These are phyloP conservation scores for Lotus japonicus DNA, from an alignment of 306 rosid species.

Conservation along the genomic window DNA sequence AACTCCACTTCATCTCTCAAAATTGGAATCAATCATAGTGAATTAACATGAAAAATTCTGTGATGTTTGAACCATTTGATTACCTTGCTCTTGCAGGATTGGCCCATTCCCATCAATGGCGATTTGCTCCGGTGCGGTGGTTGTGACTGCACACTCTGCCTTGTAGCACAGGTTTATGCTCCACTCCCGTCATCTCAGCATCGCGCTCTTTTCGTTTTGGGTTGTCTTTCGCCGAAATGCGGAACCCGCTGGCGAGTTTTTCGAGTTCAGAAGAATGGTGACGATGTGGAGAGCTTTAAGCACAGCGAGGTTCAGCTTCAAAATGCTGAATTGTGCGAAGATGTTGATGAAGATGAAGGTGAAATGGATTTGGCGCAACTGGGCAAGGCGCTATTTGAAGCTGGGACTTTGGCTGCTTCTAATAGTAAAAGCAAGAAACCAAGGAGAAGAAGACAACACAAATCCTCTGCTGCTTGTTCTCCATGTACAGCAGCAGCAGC, in stretches of 20 bases:
- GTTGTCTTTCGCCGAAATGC: slow-evolving; percentile 54
- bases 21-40: too few species aligned
- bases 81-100: slow-evolving; percentile 38
- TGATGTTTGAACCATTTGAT: too few species aligned
- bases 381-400: slow-evolving; percentile 49
- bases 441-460: not conserved
- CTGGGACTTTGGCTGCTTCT: slow-evolving; percentile 43
- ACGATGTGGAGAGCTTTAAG: slow-evolving; percentile 15
- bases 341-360: slow-evolving; percentile 24
- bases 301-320: slow-evolving; percentile 16
- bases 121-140: slow-evolving; percentile 45
- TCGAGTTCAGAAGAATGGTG: slow-evolving; percentile 51
- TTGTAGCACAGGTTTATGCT: slow-evolving; percentile 69
- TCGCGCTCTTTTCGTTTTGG: slow-evolving; percentile 63
- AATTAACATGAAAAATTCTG: too few species aligned
- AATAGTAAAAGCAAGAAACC: slow-evolving; percentile 34
- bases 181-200: slow-evolving; percentile 51
- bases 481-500: slow-evolving; percentile 10
- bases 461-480: slow-evolving; percentile 18
- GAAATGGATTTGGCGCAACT: slow-evolving; percentile 61
- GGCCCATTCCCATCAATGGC: slow-evolving; percentile 47
- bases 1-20: not conserved
- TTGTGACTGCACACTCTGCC: slow-evolving; percentile 53
- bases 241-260: slow-evolving; percentile 65
- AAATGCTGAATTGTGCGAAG: slow-evolving; percentile 24